Base-by-base conservation (phyloP, 495 filamentous ascomycete species). In the Echria macrotheca region DNA sequence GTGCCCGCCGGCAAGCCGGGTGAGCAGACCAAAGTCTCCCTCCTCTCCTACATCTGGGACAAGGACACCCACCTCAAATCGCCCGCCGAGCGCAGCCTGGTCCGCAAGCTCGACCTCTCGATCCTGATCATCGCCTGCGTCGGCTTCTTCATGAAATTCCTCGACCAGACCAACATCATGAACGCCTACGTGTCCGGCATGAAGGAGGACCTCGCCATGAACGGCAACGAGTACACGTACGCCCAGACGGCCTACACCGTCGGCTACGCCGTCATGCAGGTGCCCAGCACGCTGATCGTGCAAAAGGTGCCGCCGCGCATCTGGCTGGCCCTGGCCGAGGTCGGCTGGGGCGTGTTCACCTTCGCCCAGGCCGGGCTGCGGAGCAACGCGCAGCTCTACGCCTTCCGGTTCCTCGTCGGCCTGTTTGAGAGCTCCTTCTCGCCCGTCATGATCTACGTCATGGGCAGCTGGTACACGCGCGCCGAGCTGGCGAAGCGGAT, bases 331-430 rank as follows among this genome's bases (percentile, higher is more conserved):
- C 46, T 64, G 4, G 78, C 77, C 60, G 76, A 78, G 66, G 37
- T 79, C 4, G 54, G 74, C 38, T 84, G 79, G 79, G 77, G 74
- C 4, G 61, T 62, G 1, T 52, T 80, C 24, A 83, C 79, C 4
- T 76, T 83, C 68, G 63, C 70, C 15, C 78, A 76, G 7, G 78
- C 75, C 6, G 70, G 69, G 0, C 69, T 70, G 11, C 63, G 68
- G 1, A 72, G 65, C 21, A 68, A 71, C 0, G 57, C 65, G 32
- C 64, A 73, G 19, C 75, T 85, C 40, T 78, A 77, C 65, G 77
- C 71, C 0, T 78, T 84, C 50, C 78, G 81, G 2, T 83, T 85
- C 68, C 78, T 85, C 51, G 70, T 79, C 49, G 80, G 76, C 8
- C 55, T 80, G 9, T 68, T 69, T 19, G 80, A 83, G 56, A 65